Evolutionary conservation across 495 filamentous ascomycete genomes (phyloP).

Genomic region (Sphaerosporella brunnea): DNA sequence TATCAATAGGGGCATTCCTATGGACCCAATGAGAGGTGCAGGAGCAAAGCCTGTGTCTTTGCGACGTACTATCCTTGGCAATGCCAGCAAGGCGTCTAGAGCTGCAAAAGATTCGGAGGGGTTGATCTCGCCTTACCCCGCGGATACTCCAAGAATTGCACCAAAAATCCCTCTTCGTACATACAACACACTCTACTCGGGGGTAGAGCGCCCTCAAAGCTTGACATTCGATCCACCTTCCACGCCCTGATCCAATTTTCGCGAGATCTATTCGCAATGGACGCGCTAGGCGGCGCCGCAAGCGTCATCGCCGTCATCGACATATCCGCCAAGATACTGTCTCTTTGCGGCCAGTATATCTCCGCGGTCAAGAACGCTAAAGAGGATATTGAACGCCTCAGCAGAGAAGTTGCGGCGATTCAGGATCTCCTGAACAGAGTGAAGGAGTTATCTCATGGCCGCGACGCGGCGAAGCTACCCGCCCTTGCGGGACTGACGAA

Average conservation of each 20-base stretch:
- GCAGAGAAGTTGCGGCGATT: slow-evolving; percentile 19
- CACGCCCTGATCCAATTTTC: not conserved
- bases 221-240: not conserved
- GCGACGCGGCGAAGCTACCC: not conserved
- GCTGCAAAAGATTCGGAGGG: too few relatives aligned
- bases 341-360: slow-evolving; percentile 25
- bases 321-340: slow-evolving; percentile 22
- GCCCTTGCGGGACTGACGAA: not conserved
- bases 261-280: slow-evolving; percentile 7
- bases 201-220: not conserved
- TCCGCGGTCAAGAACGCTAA: slow-evolving; percentile 26
- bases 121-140: too few relatives aligned
- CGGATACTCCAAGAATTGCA: too few relatives aligned
- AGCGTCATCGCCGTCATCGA: slow-evolving; percentile 30
- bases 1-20: too few relatives aligned
- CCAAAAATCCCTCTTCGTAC: too few relatives aligned
- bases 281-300: slow-evolving; percentile 22
- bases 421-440: slow-evolving; percentile 16
- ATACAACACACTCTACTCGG: too few relatives aligned
- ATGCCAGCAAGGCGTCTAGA: too few relatives aligned
- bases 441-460: slow-evolving; percentile 2
- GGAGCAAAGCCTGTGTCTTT: too few relatives aligned
- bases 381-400: slow-evolving; percentile 27
- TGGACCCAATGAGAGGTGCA: too few relatives aligned
- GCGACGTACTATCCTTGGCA: too few relatives aligned